phyloP scores from a whole-genome alignment of 2,329 filamentous ascomycete species.

The Sclerotinia borealis region DNA sequence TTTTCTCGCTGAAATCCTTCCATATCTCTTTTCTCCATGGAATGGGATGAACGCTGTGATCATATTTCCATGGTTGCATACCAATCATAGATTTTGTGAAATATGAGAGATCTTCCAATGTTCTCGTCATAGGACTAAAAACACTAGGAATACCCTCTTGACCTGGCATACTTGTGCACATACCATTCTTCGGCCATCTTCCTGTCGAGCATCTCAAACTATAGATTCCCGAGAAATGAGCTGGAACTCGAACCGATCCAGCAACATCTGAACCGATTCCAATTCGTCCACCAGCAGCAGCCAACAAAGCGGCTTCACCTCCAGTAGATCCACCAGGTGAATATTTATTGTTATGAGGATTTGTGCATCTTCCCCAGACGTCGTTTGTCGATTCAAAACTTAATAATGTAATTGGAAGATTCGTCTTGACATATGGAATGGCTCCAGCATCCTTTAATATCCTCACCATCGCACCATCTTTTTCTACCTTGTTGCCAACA shows the following conservation, averaged over 20 bases:
- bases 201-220: conserved; percentile 81
- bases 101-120: conserved; percentile 74
- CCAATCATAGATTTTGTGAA: conserved; percentile 72
- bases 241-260: conserved; percentile 78
- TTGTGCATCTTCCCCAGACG: conserved; percentile 76
- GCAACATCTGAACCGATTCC: conserved; percentile 85
- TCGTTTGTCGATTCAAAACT: conserved; percentile 42
- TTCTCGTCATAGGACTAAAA: conserved; percentile 88
- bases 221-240: conserved; percentile 87
- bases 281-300: conserved; percentile 73
- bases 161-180: conserved; percentile 82
- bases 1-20: conserved; percentile 53
- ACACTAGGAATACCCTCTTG: conserved; percentile 87
- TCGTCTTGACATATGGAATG: conserved; percentile 89
- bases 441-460: conserved; percentile 84
- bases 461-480: conserved; percentile 66
- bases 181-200: conserved; percentile 80
- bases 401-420: conserved; percentile 67
- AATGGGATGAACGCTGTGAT: conserved; percentile 80
- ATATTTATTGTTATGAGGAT: conserved; percentile 79
- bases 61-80: conserved; percentile 86
- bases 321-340: conserved; percentile 79
- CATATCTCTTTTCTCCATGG: conserved; percentile 63
- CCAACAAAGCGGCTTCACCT: conserved; percentile 69
- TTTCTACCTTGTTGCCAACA: conserved; percentile 67